Evolutionary conservation across 2,329 filamentous ascomycete species (phyloP).

Genomic region (Cadophora luteo-olivacea): DNA sequence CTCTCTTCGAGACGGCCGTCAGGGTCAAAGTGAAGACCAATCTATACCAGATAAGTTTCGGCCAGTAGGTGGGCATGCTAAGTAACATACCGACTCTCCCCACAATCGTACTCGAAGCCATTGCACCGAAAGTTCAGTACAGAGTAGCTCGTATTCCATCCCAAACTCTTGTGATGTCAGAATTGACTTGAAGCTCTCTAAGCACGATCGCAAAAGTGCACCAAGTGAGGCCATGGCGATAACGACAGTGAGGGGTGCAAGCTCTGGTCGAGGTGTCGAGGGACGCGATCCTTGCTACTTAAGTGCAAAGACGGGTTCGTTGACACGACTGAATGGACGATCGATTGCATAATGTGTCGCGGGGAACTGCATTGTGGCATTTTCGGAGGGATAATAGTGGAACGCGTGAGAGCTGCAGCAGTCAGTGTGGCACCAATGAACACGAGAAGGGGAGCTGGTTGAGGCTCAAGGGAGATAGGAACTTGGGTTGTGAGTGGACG

Average conservation of each 20-base stretch:
- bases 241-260: constrained; percentile 9
- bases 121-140: constrained; percentile 37
- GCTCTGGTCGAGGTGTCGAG: background rate
- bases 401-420: constrained; percentile 4
- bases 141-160: constrained; percentile 36
- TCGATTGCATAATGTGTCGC: constrained; percentile 2
- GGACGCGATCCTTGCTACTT: constrained; percentile 4
- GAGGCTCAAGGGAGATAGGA: constrained; percentile 8
- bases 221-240: constrained; percentile 28
- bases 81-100: constrained; percentile 35
- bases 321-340: constrained; percentile 11
- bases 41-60: constrained; percentile 23
- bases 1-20: constrained; percentile 23
- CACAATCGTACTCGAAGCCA: constrained; percentile 36
- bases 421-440: constrained; percentile 14
- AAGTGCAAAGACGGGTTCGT: constrained; percentile 1
- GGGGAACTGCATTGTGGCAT: constrained; percentile 13
- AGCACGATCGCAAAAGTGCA: constrained; percentile 26
- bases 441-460: background rate
- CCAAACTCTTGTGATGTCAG: constrained; percentile 35
- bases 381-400: constrained; percentile 1
- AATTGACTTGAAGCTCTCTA: constrained; percentile 31
- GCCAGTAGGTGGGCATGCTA: background rate
- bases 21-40: constrained; percentile 31
- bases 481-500: constrained; percentile 9